Evolutionary conservation across 345 rosid species (phyloP), one percentile per base, ranked within the genome.

Genomic region (Acer campestre): DNA sequence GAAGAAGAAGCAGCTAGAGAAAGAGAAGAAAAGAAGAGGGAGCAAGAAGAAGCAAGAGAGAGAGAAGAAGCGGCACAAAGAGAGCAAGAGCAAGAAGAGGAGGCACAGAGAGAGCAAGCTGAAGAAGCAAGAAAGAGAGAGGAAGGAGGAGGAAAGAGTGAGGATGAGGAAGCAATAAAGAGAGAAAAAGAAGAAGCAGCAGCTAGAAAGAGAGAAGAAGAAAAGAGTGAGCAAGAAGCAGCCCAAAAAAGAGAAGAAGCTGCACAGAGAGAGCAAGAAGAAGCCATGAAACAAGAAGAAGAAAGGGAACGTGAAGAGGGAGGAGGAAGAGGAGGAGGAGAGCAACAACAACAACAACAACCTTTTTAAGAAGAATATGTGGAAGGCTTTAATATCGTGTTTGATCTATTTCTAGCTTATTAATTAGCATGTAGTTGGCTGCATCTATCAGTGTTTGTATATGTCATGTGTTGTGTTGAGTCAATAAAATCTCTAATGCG

Each of bases 211-310:
- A 35, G 6, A 35, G 38, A 17, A 55, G 79, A 70, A 67, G 71
- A 23, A 81, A 75, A 46, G 6, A 61, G 42, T 22, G 12, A 56
- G 7, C 38, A 18, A 46, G 35, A 70, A 67, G 59, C 12, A 49
- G 42, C 10, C 22, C 65, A 22, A 18, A 4, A 10, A 51, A 38
- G 38, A 25, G 35, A 44, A 23, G 51, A 61, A 17, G 78, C 65
- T 25, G 79, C 64, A 4, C 59, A 69, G n/a, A 73, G 40, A 61
- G 46, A 68, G 27, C 74, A 70, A 14, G 20, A 66, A 66, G 67
- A 73, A 48, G 58, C 77, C 29, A 72, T 29, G 27, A 61, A 66
- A 22, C 67, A 73, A 40, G 75, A 73, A 59, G 76, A 73, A 61
- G 22, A 73, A 42, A 73, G 76, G 55, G 23, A 61, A 23, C 16